Base-by-base conservation (phyloP, 768 basidiomycete genomes). In the Kwoniella shandongensis region DNA sequence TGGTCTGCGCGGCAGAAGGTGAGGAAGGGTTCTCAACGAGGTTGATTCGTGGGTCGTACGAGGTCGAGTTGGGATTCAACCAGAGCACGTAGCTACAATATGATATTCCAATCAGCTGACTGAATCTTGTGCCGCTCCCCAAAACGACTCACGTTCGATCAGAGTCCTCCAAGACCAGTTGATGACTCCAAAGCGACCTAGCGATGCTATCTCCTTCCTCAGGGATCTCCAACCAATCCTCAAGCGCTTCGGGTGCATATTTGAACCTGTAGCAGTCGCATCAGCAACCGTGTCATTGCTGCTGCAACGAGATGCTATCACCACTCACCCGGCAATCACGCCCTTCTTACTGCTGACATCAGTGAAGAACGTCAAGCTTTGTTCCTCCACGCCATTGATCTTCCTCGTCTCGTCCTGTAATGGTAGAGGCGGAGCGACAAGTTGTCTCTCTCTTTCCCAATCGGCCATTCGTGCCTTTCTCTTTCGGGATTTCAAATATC, bases 401-500 rank as follows among this genome's bases (percentile, higher is more conserved):
- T 23, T 23, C 1, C 22, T 15, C 5, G 20, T 45, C 22, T 25
- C 27, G 39, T 46, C 45, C 45, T 32, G 18, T 4, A 47, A 18
- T 5, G n/a, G 32, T 13, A 36, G 30, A 4, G n/a, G n/a, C n/a
- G 51, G 50, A 6, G 45, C 30, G 27, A 51, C 23, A 18, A 52
- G 17, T 26, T 42, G 50, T n/a, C 61, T 20, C 49, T 62, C 44
- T 29, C 44, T 26, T 12, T 36, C 50, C 49, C 52, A 57, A 18
- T 62, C 54, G 7, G 41, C 55, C 20, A 62, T 57, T 11, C 54
- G 38, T 7, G 41, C 26, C 36, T 57, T 57, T 11, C 55, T 42
- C 18, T 57, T 41, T 15, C 42, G 29, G 12, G 51, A 45, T 11
- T 48, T 46, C 17, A 57, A 18, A 32, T 42, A 48, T 29, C 26